phyloP scores from a whole-genome alignment of 345 rosid species.

The Hibiscus syriacus region DNA sequence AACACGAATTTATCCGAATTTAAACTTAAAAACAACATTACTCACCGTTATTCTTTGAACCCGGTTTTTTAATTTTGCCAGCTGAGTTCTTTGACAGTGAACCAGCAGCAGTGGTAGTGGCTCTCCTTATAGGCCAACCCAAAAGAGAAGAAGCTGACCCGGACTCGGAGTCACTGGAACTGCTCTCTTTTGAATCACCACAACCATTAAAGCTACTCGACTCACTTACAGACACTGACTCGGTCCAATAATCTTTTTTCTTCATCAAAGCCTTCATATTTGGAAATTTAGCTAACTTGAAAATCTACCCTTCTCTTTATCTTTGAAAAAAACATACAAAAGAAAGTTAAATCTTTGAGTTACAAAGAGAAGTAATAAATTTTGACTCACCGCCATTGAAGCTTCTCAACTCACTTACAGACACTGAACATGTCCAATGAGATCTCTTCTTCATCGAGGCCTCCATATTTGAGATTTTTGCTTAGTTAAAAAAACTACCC shows the following conservation, averaged over 20 bases:
- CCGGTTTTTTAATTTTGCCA: slow-evolving; percentile 23
- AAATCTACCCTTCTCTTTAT: not conserved
- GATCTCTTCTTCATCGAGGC: slow-evolving; percentile 37
- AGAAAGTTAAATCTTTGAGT: not conserved
- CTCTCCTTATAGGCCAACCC: slow-evolving; percentile 91
- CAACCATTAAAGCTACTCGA: not conserved
- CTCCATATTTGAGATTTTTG: slow-evolving; percentile 32
- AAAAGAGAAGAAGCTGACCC: slow-evolving; percentile 41
- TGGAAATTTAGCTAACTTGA: not conserved
- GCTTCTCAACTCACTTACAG: slow-evolving; percentile 32
- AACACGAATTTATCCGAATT: not conserved
- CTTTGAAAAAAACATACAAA: not conserved
- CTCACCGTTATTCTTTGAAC: slow-evolving; percentile 48
- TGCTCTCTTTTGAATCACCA: slow-evolving; percentile 47
- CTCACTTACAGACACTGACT: not conserved
- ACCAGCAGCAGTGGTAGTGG: slow-evolving; percentile 10
- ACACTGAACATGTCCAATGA: slow-evolving; percentile 24
- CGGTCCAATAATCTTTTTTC: slow-evolving; percentile 25
- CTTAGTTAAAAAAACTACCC: not conserved
- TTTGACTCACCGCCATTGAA: not conserved
- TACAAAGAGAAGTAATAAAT: not conserved
- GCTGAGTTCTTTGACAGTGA: slow-evolving; percentile 30
- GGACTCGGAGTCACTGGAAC: slow-evolving; percentile 25
- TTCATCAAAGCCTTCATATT: slow-evolving; percentile 46
- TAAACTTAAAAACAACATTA: not conserved